Evolutionary conservation across 805 yeast genomes (phyloP).

Genomic region (Candida rishiriensis): DNA sequence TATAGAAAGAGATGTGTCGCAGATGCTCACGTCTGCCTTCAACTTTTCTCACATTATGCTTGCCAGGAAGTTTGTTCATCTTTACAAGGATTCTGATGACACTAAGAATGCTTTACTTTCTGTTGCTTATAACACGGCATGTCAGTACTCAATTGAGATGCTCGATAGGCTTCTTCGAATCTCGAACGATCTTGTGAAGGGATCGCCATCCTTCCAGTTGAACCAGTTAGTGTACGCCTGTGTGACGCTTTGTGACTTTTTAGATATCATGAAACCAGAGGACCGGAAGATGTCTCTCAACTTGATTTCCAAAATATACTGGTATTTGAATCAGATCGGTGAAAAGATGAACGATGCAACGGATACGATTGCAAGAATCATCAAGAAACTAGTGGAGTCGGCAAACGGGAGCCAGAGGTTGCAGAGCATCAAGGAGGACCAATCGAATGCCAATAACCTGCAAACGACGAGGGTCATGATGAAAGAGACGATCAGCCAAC

Average conservation of each 20-base stretch:
- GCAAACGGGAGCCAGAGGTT: slow-evolving; percentile 28
- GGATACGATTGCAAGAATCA: slow-evolving; percentile 53
- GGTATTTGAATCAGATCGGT: slow-evolving; percentile 56
- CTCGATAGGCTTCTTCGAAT: slow-evolving; percentile 40
- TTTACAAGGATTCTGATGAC: slow-evolving; percentile 1
- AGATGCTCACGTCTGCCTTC: slow-evolving; percentile 42
- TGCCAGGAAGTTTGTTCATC: slow-evolving; percentile 31
- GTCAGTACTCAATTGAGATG: slow-evolving; percentile 40
- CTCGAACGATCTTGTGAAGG: slow-evolving; percentile 44
- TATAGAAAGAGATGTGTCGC: slow-evolving; percentile 44
- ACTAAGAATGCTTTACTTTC: slow-evolving; percentile 1
- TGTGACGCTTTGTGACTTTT: slow-evolving; percentile 45
- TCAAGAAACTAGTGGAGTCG: slow-evolving; percentile 45
- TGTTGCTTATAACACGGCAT: slow-evolving; percentile 34
- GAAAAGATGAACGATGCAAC: slow-evolving; percentile 56
- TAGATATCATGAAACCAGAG: slow-evolving; percentile 34
- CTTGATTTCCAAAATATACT: slow-evolving; percentile 48
- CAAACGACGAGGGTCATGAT: slow-evolving; percentile 1
- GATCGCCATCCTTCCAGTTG: slow-evolving; percentile 50
- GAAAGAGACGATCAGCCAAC: slow-evolving; percentile 16
- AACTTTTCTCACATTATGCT: slow-evolving; percentile 44
- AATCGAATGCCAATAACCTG: neutral
- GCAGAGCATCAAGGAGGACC: slow-evolving; percentile 4
- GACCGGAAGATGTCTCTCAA: slow-evolving; percentile 40
- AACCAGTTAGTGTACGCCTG: slow-evolving; percentile 54